Conservation (phyloP, 2,329 filamentous ascomycete species). For the Mycosphaerella arachidis region DNA sequence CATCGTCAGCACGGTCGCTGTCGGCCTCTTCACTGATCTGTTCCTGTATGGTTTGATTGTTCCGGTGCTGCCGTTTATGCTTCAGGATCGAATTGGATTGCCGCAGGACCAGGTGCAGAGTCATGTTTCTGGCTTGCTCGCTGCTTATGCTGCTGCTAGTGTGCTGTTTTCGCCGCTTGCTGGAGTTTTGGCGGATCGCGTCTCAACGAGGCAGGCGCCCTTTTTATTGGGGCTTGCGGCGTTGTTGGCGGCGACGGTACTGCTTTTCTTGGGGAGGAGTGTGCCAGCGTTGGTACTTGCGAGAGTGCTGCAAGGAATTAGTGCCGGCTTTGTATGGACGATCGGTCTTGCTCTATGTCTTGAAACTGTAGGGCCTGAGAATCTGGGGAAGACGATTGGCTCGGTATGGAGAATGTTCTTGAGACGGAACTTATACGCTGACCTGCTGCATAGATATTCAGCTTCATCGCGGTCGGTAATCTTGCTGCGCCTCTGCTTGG, state of each 20-base stretch:
- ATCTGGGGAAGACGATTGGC: conserved; percentile 59
- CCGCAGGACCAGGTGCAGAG: conserved; percentile 49
- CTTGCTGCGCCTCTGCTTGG: conserved; percentile 56
- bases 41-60: conserved; percentile 59
- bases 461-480: conserved; percentile 55
- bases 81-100: conserved; percentile 48
- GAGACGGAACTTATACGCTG: background rate
- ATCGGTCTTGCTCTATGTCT: conserved; percentile 55
- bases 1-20: conserved; percentile 53
- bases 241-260: conserved; percentile 50
- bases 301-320: conserved; percentile 54
- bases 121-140: conserved; percentile 51
- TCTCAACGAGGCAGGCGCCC: conserved; percentile 51
- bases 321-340: conserved; percentile 57
- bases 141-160: conserved; percentile 52
- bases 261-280: conserved; percentile 50
- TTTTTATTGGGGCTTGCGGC: conserved; percentile 54
- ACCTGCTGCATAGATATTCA: conserved; percentile 45
- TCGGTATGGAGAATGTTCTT: conserved; percentile 35
- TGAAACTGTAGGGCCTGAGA: conserved; percentile 54
- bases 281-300: conserved; percentile 49
- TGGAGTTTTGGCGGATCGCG: conserved; percentile 53
- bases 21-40: conserved; percentile 55
- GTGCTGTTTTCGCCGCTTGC: conserved; percentile 49
- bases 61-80: conserved; percentile 55